Evolutionary conservation across 139 green algal species (phyloP).

Genomic region (Pseudopediastrum boryanum): DNA sequence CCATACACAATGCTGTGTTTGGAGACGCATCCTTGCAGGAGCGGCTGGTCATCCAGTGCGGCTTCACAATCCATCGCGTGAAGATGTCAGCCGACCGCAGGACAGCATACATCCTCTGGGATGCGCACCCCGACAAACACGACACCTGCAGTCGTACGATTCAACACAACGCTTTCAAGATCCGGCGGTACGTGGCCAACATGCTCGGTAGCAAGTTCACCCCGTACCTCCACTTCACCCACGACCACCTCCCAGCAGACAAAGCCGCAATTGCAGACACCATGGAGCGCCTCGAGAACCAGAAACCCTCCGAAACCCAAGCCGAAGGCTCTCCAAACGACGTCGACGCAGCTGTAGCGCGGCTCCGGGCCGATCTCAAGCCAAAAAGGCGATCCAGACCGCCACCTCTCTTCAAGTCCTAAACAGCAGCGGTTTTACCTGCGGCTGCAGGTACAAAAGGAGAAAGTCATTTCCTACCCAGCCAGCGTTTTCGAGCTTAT

Average conservation of each 20-base stretch:
- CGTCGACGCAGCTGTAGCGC: constrained; percentile 7
- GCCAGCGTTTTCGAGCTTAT: no score
- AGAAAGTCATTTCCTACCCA: neutral
- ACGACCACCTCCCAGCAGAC: neutral
- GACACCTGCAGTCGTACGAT: neutral
- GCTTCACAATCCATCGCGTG: constrained; percentile 12
- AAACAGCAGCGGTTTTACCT: neutral
- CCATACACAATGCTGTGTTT: constrained; percentile 22
- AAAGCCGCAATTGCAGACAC: constrained; percentile 16
- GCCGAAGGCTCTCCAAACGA: neutral
- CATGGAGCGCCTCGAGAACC: neutral
- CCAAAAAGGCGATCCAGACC: no score
- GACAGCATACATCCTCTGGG: constrained; percentile 12
- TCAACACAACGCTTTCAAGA: constrained; percentile 17
- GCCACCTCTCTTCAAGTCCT: no score
- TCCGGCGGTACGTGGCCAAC: constrained; percentile 6
- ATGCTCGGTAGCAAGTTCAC: constrained; percentile 18
- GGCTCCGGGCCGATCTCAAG: no score
- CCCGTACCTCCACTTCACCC: constrained; percentile 13
- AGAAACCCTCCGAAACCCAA: neutral
- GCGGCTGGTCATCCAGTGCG: constrained; percentile 7
- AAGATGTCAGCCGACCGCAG: neutral
- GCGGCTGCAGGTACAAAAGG: neutral
- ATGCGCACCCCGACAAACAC: neutral
- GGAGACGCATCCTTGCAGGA: constrained; percentile 5